phyloP scores from a whole-genome alignment of 2,329 filamentous ascomycete species.

The Phoma sp. region DNA sequence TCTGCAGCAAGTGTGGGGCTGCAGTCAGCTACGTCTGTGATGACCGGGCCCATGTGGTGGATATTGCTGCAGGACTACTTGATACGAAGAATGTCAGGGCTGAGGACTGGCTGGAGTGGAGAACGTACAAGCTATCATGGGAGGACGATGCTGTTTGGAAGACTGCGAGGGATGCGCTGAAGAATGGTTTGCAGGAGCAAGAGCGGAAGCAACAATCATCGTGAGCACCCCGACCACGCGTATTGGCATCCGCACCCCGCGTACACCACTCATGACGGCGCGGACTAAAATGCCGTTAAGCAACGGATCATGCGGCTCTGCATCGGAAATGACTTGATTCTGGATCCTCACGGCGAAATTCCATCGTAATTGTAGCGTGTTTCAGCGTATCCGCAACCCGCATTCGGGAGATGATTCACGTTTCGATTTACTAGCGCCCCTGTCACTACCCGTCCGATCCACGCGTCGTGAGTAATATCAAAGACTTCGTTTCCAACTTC shows the following conservation, averaged over 20 bases:
- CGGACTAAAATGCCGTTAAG: background rate
- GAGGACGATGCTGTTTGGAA: constrained; percentile 15
- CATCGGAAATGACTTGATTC: constrained; percentile 2
- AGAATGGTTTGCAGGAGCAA: constrained; percentile 1
- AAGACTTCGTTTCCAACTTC: background rate
- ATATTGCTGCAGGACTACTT: constrained; percentile 68
- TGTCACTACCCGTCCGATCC: background rate
- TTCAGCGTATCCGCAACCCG: constrained; percentile 6
- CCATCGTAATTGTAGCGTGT: constrained; percentile 5
- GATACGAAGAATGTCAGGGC: constrained; percentile 60
- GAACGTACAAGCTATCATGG: constrained; percentile 40
- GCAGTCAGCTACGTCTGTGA: constrained; percentile 69
- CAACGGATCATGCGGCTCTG: background rate
- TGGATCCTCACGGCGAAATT: background rate
- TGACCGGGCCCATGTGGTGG: constrained; percentile 44
- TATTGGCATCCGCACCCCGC: no score
- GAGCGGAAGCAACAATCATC: background rate
- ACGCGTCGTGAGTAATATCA: constrained; percentile 1
- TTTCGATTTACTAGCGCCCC: constrained; percentile 6
- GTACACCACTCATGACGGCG: background rate
- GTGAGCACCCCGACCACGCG: no score
- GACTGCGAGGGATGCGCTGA: constrained; percentile 10
- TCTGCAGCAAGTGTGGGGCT: constrained; percentile 69
- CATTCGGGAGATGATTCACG: constrained; percentile 14
- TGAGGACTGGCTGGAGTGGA: constrained; percentile 70